A percentile compares a stretch with the other conserved stretches of the same genome.
These are phyloP conservation scores for Phytophthora megakarya DNA, from an alignment of 352 stramenopile genomes.

Conservation along the genomic window DNA sequence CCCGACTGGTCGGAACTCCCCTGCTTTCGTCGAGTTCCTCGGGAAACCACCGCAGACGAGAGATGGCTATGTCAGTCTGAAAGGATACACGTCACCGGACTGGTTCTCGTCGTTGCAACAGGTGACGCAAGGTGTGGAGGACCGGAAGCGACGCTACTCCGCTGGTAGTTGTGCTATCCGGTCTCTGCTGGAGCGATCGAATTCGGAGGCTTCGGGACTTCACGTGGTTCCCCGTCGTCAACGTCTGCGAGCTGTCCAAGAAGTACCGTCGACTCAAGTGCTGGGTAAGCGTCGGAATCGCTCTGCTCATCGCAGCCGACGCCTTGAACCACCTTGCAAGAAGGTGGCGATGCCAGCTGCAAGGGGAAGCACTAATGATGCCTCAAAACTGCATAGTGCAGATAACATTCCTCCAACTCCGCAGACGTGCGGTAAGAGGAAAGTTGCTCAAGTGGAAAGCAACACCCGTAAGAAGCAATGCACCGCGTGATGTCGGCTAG, in stretches of 20 bases:
- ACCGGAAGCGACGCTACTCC: slow-evolving; percentile 43
- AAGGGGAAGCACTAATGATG: background rate
- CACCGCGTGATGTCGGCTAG: slow-evolving; percentile 14
- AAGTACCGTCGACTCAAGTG: slow-evolving; percentile 3
- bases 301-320: slow-evolving; percentile 1
- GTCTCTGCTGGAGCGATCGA: slow-evolving; percentile 27
- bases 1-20: slow-evolving; percentile 37
- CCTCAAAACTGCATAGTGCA: slow-evolving; percentile 14
- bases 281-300: slow-evolving; percentile 33
- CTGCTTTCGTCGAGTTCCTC: slow-evolving; percentile 57
- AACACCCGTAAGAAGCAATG: slow-evolving; percentile 47
- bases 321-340: slow-evolving; percentile 24
- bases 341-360: slow-evolving; percentile 19
- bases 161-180: slow-evolving; percentile 35
- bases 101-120: slow-evolving; percentile 68
- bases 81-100: slow-evolving; percentile 70
- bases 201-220: slow-evolving; percentile 5
- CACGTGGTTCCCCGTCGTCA: slow-evolving; percentile 10
- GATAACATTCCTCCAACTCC: slow-evolving; percentile 17
- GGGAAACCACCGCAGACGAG: slow-evolving; percentile 59
- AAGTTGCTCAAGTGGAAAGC: slow-evolving; percentile 60
- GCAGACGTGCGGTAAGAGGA: slow-evolving; percentile 16
- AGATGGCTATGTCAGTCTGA: slow-evolving; percentile 74
- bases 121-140: slow-evolving; percentile 38
- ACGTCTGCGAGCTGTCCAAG: slow-evolving; percentile 18